These are phyloP conservation scores for Trichosanthes cucumerina DNA, from an alignment of 306 rosid species.

Conservation along the genomic window DNA sequence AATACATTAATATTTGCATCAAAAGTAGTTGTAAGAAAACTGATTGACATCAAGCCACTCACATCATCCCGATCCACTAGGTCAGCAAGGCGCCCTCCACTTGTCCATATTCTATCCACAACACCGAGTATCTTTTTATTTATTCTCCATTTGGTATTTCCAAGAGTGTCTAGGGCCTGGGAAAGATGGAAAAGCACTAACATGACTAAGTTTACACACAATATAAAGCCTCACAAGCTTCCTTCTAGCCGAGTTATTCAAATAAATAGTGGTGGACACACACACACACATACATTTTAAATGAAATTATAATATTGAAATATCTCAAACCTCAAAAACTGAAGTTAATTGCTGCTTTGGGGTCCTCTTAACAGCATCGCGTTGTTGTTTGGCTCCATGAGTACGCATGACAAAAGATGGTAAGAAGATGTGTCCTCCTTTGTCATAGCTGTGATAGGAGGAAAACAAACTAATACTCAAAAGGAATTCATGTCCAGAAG, in stretches of 20 bases:
- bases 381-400: slow-evolving; percentile 87
- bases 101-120: slow-evolving; percentile 81
- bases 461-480: background rate
- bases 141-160: slow-evolving; percentile 77
- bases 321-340: slow-evolving; percentile 53
- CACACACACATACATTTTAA: background rate
- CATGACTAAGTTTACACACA: background rate
- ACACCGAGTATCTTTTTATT: slow-evolving; percentile 62
- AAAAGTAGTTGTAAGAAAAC: background rate
- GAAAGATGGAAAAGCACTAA: slow-evolving; percentile 10
- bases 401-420: slow-evolving; percentile 91
- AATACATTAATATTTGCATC: background rate
- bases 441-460: slow-evolving; percentile 64
- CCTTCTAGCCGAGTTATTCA: background rate
- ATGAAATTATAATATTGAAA: slow-evolving; percentile 5
- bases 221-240: background rate
- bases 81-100: slow-evolving; percentile 78
- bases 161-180: slow-evolving; percentile 89
- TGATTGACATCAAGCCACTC: slow-evolving; percentile 28
- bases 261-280: background rate
- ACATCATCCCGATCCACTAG: slow-evolving; percentile 84
- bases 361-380: slow-evolving; percentile 70
- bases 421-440: slow-evolving; percentile 79
- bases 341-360: slow-evolving; percentile 59
- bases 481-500: background rate